Conservation (phyloP, 1,284 basidiomycete species). For the Pseudozyma flocculosa region DNA sequence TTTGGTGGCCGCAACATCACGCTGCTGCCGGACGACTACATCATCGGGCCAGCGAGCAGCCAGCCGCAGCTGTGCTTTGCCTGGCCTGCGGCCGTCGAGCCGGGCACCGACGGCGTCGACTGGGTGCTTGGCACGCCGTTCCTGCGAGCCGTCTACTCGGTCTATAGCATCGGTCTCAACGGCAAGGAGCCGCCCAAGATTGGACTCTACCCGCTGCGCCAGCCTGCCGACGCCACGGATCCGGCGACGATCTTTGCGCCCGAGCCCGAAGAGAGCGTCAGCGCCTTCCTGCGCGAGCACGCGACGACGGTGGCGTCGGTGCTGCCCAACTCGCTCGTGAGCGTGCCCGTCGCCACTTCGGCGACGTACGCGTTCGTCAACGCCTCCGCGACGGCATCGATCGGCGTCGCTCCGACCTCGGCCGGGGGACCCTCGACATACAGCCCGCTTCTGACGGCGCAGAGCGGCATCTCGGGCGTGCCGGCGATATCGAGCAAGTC, state of each 20-base stretch:
- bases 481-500: conserved; percentile 23
- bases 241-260: conserved; percentile 4
- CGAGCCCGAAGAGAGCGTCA: conserved; percentile 57
- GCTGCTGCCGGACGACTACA: conserved; percentile 76
- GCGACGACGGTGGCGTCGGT: conserved; percentile 70
- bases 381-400: conserved; percentile 21
- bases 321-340: conserved; percentile 73
- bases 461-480: conserved; percentile 3
- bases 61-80: conserved; percentile 70
- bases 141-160: conserved; percentile 75
- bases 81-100: conserved; percentile 73
- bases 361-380: conserved; percentile 72
- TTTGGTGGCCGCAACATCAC: conserved; percentile 66
- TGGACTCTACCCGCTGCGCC: conserved; percentile 27
- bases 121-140: conserved; percentile 86
- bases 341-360: conserved; percentile 69
- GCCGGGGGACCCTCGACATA: conserved; percentile 11
- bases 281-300: conserved; percentile 66
- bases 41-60: conserved; percentile 71
- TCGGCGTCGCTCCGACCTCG: conserved; percentile 13
- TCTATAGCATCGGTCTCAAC: conserved; percentile 65
- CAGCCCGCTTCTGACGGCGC: conserved; percentile 5
- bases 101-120: conserved; percentile 74
- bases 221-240: conserved; percentile 59
- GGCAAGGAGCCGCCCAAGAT: conserved; percentile 28